phyloP scores from a whole-genome alignment of 805 yeast genomes.

The Myxozyma monticola region DNA sequence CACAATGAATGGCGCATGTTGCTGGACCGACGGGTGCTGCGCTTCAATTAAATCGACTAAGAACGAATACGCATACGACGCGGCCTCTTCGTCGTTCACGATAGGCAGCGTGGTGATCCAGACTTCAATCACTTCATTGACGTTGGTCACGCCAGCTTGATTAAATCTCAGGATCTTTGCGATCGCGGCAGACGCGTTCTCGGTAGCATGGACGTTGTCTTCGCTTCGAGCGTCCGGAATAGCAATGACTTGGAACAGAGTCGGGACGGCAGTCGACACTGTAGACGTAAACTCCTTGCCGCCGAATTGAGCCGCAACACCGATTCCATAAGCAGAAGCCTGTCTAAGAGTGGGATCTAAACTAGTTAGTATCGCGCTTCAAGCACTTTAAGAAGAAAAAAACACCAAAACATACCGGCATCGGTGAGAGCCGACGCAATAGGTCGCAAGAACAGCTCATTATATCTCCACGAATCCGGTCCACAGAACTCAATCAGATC shows the following conservation, averaged over 20 bases:
- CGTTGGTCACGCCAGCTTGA: slow-evolving; percentile 52
- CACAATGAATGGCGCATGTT: slow-evolving; percentile 47
- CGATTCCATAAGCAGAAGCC: slow-evolving; percentile 80
- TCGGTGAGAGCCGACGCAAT: slow-evolving; percentile 61
- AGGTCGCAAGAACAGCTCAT: slow-evolving; percentile 62
- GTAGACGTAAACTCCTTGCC: slow-evolving; percentile 62
- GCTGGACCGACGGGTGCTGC: slow-evolving; percentile 58
- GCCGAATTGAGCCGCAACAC: slow-evolving; percentile 82
- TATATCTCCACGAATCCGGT: slow-evolving; percentile 59
- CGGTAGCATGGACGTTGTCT: slow-evolving; percentile 83
- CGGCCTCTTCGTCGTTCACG: slow-evolving; percentile 81
- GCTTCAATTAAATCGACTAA: slow-evolving; percentile 68
- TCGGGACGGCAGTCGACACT: slow-evolving; percentile 68
- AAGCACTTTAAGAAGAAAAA: not conserved
- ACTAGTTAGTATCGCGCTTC: too few relatives aligned
- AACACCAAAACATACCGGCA: slow-evolving; percentile 34
- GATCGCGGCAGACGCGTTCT: slow-evolving; percentile 76
- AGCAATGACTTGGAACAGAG: slow-evolving; percentile 68
- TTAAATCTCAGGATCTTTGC: slow-evolving; percentile 69
- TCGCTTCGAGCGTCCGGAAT: slow-evolving; percentile 84
- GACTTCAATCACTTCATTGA: slow-evolving; percentile 58
- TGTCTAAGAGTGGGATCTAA: slow-evolving; percentile 63
- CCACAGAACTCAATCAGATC: slow-evolving; percentile 83
- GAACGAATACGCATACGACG: slow-evolving; percentile 77
- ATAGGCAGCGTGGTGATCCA: slow-evolving; percentile 87